Evolutionary conservation across 768 basidiomycete species (phyloP), one percentile per base, ranked within the genome.

Genomic region (Auricularia sp.): DNA sequence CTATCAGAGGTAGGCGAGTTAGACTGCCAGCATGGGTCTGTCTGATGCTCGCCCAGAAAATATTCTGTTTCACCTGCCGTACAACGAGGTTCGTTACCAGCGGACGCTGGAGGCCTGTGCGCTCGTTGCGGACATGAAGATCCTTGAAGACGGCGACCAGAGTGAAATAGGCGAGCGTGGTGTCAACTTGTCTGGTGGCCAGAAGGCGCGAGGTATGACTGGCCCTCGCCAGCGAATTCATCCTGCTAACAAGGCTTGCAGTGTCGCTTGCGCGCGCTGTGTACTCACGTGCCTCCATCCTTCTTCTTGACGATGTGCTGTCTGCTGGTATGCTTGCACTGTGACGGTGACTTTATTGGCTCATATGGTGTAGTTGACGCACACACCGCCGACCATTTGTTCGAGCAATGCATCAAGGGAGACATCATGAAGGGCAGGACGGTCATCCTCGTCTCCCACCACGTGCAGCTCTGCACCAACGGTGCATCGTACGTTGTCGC

Each of bases 381-480:
- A 1, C 86, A 88, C 69, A 94, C 92, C 0, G 89, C 93, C 0
- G 85, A 88, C 68, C 89, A 91, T 75, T 83, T 98, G 56, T 88
- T 88, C 70, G 79, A 85, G 21, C 80, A 92, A 63, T 94, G 92
- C 69, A 78, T 98, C 24, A 80, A 82, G 67, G 94, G 95, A 7
- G 86, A 89, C 59, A 77, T 97, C 51, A 80, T 94, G 72, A 74
- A 77, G n/a, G 86, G 84, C 18, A 81, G 94, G 59, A 97, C 95
- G 0, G 77, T 96, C 61, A 80, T 98, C 56, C 80, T 98, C 29
- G 94, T 97, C 62, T 97, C 95, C 2, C 96, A 99, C 71, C 94
- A 96, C 71, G 90, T 97, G 39, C 90, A 94, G 71, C 81, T 98
- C 3, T 94, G 92, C 70, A 82, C 85, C 2, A 85, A 90, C 1